Percentiles rank a stretch among this genome's conserved stretches.
Conservation (phyloP, 2,329 filamentous ascomycete genomes). For the Zymoseptoria pseudotritici region DNA sequence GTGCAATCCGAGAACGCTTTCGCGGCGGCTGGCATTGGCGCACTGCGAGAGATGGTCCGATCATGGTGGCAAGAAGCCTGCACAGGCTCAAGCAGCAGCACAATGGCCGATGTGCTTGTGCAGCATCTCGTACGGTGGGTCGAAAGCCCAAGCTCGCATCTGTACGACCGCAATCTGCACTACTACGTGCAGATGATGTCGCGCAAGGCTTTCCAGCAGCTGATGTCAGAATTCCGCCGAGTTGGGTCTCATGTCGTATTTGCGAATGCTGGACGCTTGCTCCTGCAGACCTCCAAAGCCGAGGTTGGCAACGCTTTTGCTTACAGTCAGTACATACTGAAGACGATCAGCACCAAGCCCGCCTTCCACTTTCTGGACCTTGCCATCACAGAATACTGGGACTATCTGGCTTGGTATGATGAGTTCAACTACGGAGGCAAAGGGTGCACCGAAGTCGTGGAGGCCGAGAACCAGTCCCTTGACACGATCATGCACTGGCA, state of each 20-base stretch:
- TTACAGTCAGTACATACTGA: constrained; percentile 95
- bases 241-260: constrained; percentile 96
- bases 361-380: constrained; percentile 96
- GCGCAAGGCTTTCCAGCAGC: constrained; percentile 89
- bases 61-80: constrained; percentile 91
- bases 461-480: constrained; percentile 67
- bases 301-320: constrained; percentile 96
- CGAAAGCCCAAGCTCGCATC: constrained; percentile 82
- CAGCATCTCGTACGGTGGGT: constrained; percentile 97
- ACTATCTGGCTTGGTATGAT: constrained; percentile 98
- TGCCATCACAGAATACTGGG: constrained; percentile 98
- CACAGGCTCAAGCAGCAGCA: constrained; percentile 58
- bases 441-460: constrained; percentile 73
- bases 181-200: constrained; percentile 99
- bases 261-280: constrained; percentile 77
- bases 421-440: constrained; percentile 98
- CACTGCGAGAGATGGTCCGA: constrained; percentile 96
- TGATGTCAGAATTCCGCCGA: constrained; percentile 92
- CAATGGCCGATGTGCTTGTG: constrained; percentile 96
- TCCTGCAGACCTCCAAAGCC: constrained; percentile 91
- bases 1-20: constrained; percentile 86
- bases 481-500: constrained; percentile 99
- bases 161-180: constrained; percentile 89
- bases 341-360: constrained; percentile 91
- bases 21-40: constrained; percentile 80